Base-by-base conservation (phyloP, 768 basidiomycete species). In the Rhodotorula diobovata region DNA sequence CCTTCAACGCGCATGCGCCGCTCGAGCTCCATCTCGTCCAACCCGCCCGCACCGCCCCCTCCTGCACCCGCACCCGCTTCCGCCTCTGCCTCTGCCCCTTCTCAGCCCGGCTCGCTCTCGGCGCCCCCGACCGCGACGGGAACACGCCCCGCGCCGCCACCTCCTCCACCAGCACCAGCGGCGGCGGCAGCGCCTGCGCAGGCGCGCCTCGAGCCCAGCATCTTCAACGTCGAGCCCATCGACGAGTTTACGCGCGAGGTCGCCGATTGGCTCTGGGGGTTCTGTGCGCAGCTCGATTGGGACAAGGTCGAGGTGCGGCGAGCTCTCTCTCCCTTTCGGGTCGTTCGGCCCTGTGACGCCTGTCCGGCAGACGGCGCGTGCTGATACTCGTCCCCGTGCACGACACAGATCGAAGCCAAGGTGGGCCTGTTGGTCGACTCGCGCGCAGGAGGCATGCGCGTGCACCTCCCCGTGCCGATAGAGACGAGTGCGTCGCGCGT, bases 231-330 rank as follows among this genome's bases (percentile, higher is more conserved):
- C 61, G 93, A 94, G 78, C 93, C 93, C 4, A 82, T 91, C 41
- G 93, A 96, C 80, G 93, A 95, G 78, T 93, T 96, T 79, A 92
- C 93, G 79, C 87, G 87, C 79, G 90, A 92, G 79, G 85, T 96
- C 66, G 93, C 91, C 48, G 91, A 95, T 81, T 96, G 91, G 81
- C 83, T 94, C n/a, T 79, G 79, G 77, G 66, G 66, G 87, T 86
- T 86, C 45, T 83, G 83, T 45, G 77, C 79, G 20, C 28, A 7
- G 35, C 32, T 71, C 12, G 70, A 71, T n/a, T 67, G 73, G 71
- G 77, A 79, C 28, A 79, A 81, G 48, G 85, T 95, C 35, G 93
- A 95, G 82, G 89, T 80, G 55, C 43, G 79, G 28, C 61, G n/a
- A n/a, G n/a, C n/a, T n/a, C 23, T n/a, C 43, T 34, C 7, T 21